Evolutionary conservation across 2,329 filamentous ascomycete species (phyloP).

Genomic region (Talaromyces funiculosus): DNA sequence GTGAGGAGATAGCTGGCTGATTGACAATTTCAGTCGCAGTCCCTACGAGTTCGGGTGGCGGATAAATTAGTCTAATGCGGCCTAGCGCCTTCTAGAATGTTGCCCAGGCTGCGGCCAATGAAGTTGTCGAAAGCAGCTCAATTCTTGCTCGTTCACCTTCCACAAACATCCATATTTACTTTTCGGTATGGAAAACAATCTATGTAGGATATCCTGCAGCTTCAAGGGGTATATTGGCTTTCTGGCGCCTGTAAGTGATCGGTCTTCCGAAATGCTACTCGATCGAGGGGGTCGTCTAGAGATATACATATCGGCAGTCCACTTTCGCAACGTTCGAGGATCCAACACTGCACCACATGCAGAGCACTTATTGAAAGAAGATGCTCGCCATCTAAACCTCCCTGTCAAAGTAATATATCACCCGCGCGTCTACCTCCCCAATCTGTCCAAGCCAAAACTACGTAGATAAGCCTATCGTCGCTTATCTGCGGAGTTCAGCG

Average conservation of each 20-base stretch:
- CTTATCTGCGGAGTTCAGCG: constrained; percentile 10
- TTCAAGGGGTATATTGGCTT: neutral
- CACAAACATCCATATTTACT: neutral
- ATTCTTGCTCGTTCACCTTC: neutral
- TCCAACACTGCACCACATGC: too few relatives aligned
- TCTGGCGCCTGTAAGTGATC: neutral
- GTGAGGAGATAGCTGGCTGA: neutral
- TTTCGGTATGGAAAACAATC: neutral
- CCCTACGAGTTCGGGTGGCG: constrained; percentile 8
- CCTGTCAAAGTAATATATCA: too few relatives aligned
- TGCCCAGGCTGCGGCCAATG: neutral
- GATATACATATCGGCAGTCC: neutral
- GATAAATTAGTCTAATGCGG: constrained; percentile 6
- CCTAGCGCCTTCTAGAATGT: constrained; percentile 12
- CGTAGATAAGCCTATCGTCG: neutral
- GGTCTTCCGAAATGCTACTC: neutral
- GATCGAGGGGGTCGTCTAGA: neutral
- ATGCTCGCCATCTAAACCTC: too few relatives aligned
- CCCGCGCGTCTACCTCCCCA: too few relatives aligned
- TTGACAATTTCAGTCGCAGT: neutral
- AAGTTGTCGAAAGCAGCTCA: neutral
- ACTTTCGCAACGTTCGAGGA: too few relatives aligned
- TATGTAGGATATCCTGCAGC: neutral
- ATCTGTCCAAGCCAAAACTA: too few relatives aligned
- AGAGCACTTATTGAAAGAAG: too few relatives aligned